Evolutionary conservation across 139 green algal genomes (phyloP), one percentile per base, ranked within the genome.

Genomic region (Coelastrella sp.): DNA sequence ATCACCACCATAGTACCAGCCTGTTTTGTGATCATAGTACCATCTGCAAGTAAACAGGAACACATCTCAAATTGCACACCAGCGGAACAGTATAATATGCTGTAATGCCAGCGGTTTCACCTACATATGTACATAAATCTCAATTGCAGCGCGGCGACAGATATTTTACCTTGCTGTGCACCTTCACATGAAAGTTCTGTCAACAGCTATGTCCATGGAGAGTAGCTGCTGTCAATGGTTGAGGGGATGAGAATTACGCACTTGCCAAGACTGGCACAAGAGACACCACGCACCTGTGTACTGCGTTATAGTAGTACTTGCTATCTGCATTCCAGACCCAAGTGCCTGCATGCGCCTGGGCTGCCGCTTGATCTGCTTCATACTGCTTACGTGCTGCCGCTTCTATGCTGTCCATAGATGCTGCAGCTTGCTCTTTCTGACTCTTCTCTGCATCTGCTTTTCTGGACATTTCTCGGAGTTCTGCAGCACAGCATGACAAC

Each of bases 1-100:
- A 2, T 96, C 92, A 0, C 94, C 94, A 8, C 94, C 94, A 81
- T 96, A 97, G 79, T 97, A 97, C 89, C 87, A 89, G 1, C 69
- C 19, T 23, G 90, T 93, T 59, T 93, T 92, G 13, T 81, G 77
- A 69, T 96, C 91, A 57, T 93, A 95, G 71, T 96, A 96, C 85
- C 87, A 94, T 34, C 90, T 88, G 59, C 32, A 69, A 72, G 2
- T 21, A 30, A 4, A 38, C 45, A 57, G n/a, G n/a, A n/a, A n/a
- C n/a, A n/a, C n/a, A n/a, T n/a, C n/a, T n/a, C n/a, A n/a, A n/a
- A n/a, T n/a, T n/a, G n/a, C n/a, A n/a, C n/a, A n/a, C n/a, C n/a
- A n/a, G n/a, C n/a, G n/a, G n/a, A n/a, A n/a, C n/a, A n/a, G n/a
- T n/a, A n/a, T n/a, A n/a, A n/a, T n/a, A n/a, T n/a, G n/a, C n/a